A percentile compares a stretch with the other conserved stretches of the same genome.
Evolutionary conservation across 225 moss, liverwort and hornwort species (phyloP).

Genomic region (Thuidium tamariscinum): DNA sequence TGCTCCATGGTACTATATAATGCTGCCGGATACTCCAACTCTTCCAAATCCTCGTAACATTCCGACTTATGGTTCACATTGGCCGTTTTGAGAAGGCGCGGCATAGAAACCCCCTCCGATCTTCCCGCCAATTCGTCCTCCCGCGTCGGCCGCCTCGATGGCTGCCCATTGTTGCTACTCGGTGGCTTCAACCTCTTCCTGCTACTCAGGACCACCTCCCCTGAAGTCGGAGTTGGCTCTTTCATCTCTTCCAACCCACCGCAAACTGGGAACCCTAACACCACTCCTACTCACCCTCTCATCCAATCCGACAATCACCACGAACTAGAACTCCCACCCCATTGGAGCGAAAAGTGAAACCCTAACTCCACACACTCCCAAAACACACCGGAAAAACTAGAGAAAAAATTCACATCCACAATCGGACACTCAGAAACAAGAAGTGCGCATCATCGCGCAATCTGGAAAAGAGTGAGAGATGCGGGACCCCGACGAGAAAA

Average conservation of each 20-base stretch:
- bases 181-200: constrained; percentile 54
- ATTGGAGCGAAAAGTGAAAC: neutral
- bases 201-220: constrained; percentile 35
- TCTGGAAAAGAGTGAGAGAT: neutral
- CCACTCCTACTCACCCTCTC: neutral
- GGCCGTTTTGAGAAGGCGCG: constrained; percentile 57
- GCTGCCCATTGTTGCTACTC: constrained; percentile 44
- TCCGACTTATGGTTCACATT: constrained; percentile 76
- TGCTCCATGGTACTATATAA: constrained; percentile 94
- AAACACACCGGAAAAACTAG: neutral
- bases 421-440: neutral
- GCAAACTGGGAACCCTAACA: neutral
- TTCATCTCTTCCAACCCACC: constrained; percentile 24
- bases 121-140: constrained; percentile 46
- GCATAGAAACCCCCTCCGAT: constrained; percentile 40
- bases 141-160: constrained; percentile 28
- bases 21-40: constrained; percentile 85
- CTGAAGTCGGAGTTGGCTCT: constrained; percentile 40
- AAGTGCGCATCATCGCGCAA: neutral
- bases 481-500: neutral
- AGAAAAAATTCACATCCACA: neutral
- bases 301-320: neutral
- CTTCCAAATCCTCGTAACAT: constrained; percentile 87
- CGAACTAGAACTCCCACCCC: neutral
- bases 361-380: constrained; percentile 3